Base-by-base conservation (phyloP, 768 basidiomycete species). In the Tylopilus vinaceipallidus region DNA sequence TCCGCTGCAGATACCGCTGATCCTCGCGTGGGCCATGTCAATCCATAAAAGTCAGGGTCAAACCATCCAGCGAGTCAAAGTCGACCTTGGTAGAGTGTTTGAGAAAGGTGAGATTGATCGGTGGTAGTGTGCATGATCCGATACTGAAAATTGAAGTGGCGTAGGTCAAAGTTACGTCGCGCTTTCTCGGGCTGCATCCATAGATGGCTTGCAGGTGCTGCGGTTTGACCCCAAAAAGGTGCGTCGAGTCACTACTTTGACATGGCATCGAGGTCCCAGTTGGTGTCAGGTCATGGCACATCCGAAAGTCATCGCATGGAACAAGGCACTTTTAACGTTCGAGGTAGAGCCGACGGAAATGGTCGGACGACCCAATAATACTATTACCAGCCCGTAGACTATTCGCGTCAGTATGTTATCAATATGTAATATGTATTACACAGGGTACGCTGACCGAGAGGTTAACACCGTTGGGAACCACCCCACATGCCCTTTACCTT, bases 11-110 rank as follows among this genome's bases (percentile, higher is more conserved):
- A 58, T 91, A 2, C 87, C 88, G 0, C 66, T 95, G 4, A 87
- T 90, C 42, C 76, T 86, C 0, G 82, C 85, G 0, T 89, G 84
- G 86, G 85, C 86, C 0, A 83, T 87, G 73, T 81, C 81, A 2
- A 88, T 90, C 49, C 86, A 89, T 69, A 90, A 90, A 65, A 80
- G 78, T 49, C 88, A 89, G 59, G 87, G 86, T 1, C 84, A 87
- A 57, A 88, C 88, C 0, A 76, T 90, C 37, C 76, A 80, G 37
- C 73, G 77, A 37, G 80, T 86, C 46, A 83, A 77, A 57, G 75
- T 87, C 27, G 83, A 86, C 61, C 75, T 88, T 16, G 75, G 77
- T 10, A 75, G 70, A 33, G 81, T 86, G n/a, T 87, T 87, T 59
- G 85, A 79, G 60, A 77, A 77, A 50, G 77, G 76, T 75, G 41